Evolutionary conservation across 1,284 basidiomycete species (phyloP).

Genomic region (Cystobasidium slooffiae): DNA sequence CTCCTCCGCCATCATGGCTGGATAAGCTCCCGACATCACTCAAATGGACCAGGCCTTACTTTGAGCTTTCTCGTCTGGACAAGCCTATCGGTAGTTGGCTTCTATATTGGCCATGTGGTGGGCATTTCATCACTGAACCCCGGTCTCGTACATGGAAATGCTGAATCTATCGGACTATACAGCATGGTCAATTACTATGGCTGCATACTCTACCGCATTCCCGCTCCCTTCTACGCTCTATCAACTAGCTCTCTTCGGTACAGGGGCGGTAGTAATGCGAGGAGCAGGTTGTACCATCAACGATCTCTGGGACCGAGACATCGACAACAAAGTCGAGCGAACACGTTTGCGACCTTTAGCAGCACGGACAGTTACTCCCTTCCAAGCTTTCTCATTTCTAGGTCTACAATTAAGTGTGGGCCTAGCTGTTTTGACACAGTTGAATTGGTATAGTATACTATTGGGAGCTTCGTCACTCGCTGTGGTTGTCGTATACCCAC

Average conservation of each 20-base stretch:
- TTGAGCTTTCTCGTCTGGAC: constrained; percentile 84
- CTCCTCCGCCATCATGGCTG: constrained; percentile 39
- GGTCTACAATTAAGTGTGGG: constrained; percentile 81
- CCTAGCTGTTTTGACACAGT: constrained; percentile 83
- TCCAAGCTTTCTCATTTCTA: constrained; percentile 81
- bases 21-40: constrained; percentile 43
- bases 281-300: constrained; percentile 99
- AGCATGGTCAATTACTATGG: constrained; percentile 98
- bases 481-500: constrained; percentile 85
- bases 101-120: constrained; percentile 90
- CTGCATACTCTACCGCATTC: constrained; percentile 72
- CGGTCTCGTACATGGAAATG: background rate
- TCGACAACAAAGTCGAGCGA: constrained; percentile 85
- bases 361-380: constrained; percentile 74
- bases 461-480: constrained; percentile 89
- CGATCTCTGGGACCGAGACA: constrained; percentile 94
- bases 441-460: constrained; percentile 93
- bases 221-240: constrained; percentile 71
- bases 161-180: background rate
- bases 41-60: constrained; percentile 66
- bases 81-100: constrained; percentile 94
- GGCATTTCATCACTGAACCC: constrained; percentile 54
- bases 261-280: constrained; percentile 92
- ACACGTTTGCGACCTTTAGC: constrained; percentile 75
- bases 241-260: constrained; percentile 81